Evolutionary conservation across 352 stramenopile species (phyloP), one percentile per base, ranked within the genome.

Genomic region (Blastocystis sp.): DNA sequence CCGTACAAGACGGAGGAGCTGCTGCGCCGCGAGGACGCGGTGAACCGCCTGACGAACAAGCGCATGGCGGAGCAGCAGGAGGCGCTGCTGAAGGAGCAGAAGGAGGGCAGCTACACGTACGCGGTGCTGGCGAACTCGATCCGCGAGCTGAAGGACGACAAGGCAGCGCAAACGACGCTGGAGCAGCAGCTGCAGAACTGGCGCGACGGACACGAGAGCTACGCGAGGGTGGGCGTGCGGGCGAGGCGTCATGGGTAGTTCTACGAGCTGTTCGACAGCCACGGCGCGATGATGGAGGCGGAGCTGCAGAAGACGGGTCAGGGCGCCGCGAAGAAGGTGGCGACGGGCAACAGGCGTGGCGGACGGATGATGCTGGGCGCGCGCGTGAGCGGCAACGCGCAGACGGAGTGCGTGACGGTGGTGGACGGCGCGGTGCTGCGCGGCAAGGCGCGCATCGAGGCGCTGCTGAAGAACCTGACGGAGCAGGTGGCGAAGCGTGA

Each of bases 201-300:
- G 48, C 48, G 48, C 48, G 48, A 56, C 40, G 4, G 21, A 0
- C 41, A 48, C 40, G 52, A 76, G 38, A 38, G 28, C 28, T 76
- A 76, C 48, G 23, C 48, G 74, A 70, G 28, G 14, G 21, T 84
- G 53, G 43, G 48, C 21, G 64, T 48, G 1, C 9, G 64, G 21
- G 17, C 45, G 64, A 28, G 23, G 10, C 21, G 34, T 23, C 10
- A 74, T 9, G 64, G 0, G 5, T 56, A 56, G 48, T 38, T 45
- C 41, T 74, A 74, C 41, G 64, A 74, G 9, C 21, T 74, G 64
- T 48, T 74, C 64, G 74, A 84, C 43, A 48, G 10, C 53, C 74
- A 48, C 48, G 74, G 74, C n/a, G 74, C 21, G 2, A 84, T 84
- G 74, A 66, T 52, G 21, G 67, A 41, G 21, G 4, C 14, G 14